Conservation (phyloP, 2,329 filamentous ascomycete genomes). For the Penicillium digitatum region DNA sequence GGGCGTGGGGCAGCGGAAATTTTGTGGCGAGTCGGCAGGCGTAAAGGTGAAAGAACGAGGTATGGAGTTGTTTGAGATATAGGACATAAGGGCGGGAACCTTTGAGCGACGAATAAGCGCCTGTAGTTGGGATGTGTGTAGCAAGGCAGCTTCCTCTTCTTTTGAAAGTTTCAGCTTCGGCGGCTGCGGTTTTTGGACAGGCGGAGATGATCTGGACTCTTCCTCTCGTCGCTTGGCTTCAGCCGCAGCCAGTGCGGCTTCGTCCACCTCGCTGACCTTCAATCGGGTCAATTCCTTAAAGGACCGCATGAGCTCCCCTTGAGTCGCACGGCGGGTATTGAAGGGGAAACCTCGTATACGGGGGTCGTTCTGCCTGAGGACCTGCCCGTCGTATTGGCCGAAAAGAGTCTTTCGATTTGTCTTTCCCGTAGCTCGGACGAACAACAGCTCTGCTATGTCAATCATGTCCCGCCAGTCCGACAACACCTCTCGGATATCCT, state of each 20-base stretch:
- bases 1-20: slow-evolving; percentile 76
- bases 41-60: slow-evolving; percentile 70
- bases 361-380: slow-evolving; percentile 72
- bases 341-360: slow-evolving; percentile 87
- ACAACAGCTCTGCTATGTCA: slow-evolving; percentile 77
- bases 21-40: slow-evolving; percentile 61
- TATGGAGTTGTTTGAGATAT: slow-evolving; percentile 72
- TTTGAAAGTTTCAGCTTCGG: slow-evolving; percentile 64
- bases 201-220: slow-evolving; percentile 31
- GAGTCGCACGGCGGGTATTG: slow-evolving; percentile 83
- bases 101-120: slow-evolving; percentile 86
- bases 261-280: slow-evolving; percentile 75
- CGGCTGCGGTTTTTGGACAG: slow-evolving; percentile 33
- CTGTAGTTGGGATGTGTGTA: slow-evolving; percentile 87
- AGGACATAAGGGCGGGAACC: slow-evolving; percentile 78
- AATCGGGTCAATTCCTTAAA: slow-evolving; percentile 91
- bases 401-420: slow-evolving; percentile 86
- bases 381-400: slow-evolving; percentile 84
- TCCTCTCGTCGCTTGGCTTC: slow-evolving; percentile 46
- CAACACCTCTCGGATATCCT: slow-evolving; percentile 80
- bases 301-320: slow-evolving; percentile 87
- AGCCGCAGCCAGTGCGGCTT: slow-evolving; percentile 57
- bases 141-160: slow-evolving; percentile 73
- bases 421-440: slow-evolving; percentile 81
- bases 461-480: slow-evolving; percentile 81